Base-by-base conservation (phyloP, 1,284 basidiomycete genomes). In the Microbotryum silenes-acaulis region DNA sequence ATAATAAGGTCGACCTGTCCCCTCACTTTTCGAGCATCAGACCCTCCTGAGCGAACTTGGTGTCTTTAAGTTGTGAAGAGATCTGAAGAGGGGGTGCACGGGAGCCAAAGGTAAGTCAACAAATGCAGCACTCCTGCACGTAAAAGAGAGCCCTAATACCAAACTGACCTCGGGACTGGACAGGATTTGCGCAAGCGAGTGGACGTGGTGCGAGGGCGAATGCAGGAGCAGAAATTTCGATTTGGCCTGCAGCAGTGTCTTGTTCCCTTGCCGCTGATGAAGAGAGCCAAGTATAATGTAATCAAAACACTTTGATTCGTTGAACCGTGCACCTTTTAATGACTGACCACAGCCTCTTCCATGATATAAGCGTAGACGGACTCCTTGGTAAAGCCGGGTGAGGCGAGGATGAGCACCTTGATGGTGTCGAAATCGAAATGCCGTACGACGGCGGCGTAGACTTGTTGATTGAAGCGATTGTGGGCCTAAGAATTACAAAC, bases 41-140 rank as follows among this genome's bases (percentile, higher is more conserved):
- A 5, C 92, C 93, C 77, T 98, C 96, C 56, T 89, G 81, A 0
- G 96, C 92, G 77, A 98, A 99, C 74, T 98, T 98, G 18, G 96
- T 97, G 69, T 97, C 94, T 74, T 94, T 93, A 57, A 98, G 77
- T 69, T 88, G 89, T 4, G 83, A 75, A 6, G 80, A 77, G 57
- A 89, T 81, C 86, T 88, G 64, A 20, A 54, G 29, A 59, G 31
- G 18, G 44, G 48, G 51, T 42, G 5, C 6, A 42, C 14, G 16
- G 31, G 14, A 4, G 20, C 4, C 14, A 31, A 18, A 12, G 48
- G 18, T 20, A 20, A 2, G 37, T 47, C 44, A 51, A 51, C 37
- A 42, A 14, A 42, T 31, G 31, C 31, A 8, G 31, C 7, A 31
- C 1, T 10, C 31, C 31, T 31, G 31, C 7, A 2, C 31, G 31